A percentile compares a stretch with the other conserved stretches of the same genome.
These are phyloP conservation scores for Symmetrospora coprosmae DNA, from an alignment of 768 basidiomycete genomes.

Conservation along the genomic window DNA sequence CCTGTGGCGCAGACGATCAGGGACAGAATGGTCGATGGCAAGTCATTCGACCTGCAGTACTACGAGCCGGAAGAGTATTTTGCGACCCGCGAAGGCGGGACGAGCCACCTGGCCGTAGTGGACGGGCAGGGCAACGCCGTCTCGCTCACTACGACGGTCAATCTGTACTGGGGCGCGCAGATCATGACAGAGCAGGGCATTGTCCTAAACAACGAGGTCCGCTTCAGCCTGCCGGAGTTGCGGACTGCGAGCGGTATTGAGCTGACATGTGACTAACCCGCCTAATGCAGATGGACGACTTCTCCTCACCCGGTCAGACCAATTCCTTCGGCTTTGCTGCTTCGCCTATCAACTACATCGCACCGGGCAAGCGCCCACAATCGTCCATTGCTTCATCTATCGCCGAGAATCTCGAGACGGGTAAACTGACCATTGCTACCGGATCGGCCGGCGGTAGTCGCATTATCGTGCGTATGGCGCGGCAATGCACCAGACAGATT, in stretches of 20 bases:
- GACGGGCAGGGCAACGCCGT: conserved; percentile 37
- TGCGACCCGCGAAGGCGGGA: conserved; percentile 37
- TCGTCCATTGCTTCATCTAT: conserved; percentile 36
- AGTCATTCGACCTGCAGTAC: conserved; percentile 32
- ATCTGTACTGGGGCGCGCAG: conserved; percentile 31
- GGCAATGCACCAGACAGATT: no score
- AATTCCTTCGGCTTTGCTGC: conserved; percentile 37
- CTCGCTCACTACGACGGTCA: conserved; percentile 35
- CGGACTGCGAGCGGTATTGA: no score
- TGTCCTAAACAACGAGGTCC: conserved; percentile 32
- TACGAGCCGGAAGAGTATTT: conserved; percentile 38
- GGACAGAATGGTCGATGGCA: conserved; percentile 33
- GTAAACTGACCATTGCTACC: conserved; percentile 38
- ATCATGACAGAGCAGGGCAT: conserved; percentile 33
- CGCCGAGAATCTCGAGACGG: conserved; percentile 38
- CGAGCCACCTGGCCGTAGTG: conserved; percentile 38
- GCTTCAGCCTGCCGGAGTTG: no score
- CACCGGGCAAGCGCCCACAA: conserved; percentile 33
- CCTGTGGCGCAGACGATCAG: conserved; percentile 32
- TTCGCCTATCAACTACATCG: conserved; percentile 39
- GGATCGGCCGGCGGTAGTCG: conserved; percentile 38
- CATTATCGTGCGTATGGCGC: no score
- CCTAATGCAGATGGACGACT: conserved; percentile 33
- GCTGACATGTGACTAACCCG: no score
- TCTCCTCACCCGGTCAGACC: conserved; percentile 30